Conservation (phyloP, 768 basidiomycete species). For the Collybia sp. region DNA sequence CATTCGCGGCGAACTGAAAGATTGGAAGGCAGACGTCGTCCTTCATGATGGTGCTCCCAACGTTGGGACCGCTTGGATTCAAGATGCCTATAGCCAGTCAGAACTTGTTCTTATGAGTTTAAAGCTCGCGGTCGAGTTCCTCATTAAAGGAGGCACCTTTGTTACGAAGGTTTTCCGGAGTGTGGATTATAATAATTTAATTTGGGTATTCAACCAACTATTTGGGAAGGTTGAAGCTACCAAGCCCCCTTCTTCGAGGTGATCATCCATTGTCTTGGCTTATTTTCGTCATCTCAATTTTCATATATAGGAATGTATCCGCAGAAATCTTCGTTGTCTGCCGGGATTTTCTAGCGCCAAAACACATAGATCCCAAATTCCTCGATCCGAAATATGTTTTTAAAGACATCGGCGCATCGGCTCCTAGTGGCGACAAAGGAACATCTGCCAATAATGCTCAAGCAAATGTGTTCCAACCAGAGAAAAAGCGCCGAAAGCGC, state of each 20-base stretch:
- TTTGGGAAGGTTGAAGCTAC: constrained; percentile 98
- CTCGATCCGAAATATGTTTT: constrained; percentile 97
- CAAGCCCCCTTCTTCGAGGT: constrained; percentile 97
- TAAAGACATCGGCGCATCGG: constrained; percentile 70
- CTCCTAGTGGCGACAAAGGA: constrained; percentile 43
- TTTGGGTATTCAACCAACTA: constrained; percentile 98
- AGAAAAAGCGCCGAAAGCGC: constrained; percentile 90
- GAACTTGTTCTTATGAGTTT: constrained; percentile 95
- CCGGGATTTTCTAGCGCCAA: constrained; percentile 90
- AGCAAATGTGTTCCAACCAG: constrained; percentile 94
- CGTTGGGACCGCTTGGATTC: constrained; percentile 98
- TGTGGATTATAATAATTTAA: constrained; percentile 95
- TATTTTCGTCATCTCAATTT: constrained; percentile 3
- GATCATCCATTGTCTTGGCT: constrained; percentile 3
- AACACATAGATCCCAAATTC: constrained; percentile 96
- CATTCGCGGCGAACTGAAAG: constrained; percentile 85
- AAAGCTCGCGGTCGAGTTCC: constrained; percentile 93
- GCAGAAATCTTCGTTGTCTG: constrained; percentile 99
- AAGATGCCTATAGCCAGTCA: constrained; percentile 96
- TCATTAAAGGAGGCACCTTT: constrained; percentile 90
- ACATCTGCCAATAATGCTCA: constrained; percentile 63
- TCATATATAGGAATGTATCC: constrained; percentile 78
- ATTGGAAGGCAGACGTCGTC: constrained; percentile 99
- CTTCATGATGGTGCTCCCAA: constrained; percentile 99
- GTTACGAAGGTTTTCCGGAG: constrained; percentile 98